phyloP scores from a whole-genome alignment of 306 rosid genomes.

The Ceratonia siliqua region DNA sequence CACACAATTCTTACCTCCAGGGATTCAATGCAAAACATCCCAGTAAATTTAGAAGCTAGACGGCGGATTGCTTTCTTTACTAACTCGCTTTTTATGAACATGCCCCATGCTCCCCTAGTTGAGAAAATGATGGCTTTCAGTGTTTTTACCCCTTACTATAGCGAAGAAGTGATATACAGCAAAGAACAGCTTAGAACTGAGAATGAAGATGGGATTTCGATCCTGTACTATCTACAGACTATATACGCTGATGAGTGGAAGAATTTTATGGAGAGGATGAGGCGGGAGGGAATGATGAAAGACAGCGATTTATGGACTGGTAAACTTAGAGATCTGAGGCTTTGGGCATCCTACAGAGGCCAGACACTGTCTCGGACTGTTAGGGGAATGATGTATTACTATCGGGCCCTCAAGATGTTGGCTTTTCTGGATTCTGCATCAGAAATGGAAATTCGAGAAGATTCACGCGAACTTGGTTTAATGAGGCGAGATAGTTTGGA shows the following conservation, averaged over 20 bases:
- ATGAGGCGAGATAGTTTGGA: conserved; percentile 59
- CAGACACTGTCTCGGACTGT: conserved; percentile 92
- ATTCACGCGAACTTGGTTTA: conserved; percentile 77
- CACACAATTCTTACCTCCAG: conserved; percentile 85
- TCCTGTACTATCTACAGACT: conserved; percentile 80
- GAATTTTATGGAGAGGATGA: conserved; percentile 92
- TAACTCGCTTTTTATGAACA: conserved; percentile 91
- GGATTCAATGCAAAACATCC: conserved; percentile 88
- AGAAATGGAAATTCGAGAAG: conserved; percentile 91
- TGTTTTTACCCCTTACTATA: conserved; percentile 90
- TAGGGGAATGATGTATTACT: conserved; percentile 97
- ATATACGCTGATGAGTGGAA: conserved; percentile 92
- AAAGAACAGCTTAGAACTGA: conserved; percentile 84
- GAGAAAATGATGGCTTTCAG: conserved; percentile 99
- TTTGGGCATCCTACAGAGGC: conserved; percentile 96
- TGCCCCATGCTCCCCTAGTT: conserved; percentile 97
- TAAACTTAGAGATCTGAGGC: conserved; percentile 83
- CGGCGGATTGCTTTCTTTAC: conserved; percentile 93
- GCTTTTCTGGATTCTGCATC: conserved; percentile 95
- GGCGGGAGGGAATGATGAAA: conserved; percentile 70
- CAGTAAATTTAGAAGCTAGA: conserved; percentile 93
- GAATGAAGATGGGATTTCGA: conserved; percentile 93
- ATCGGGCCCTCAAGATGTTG: conserved; percentile 92
- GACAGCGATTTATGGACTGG: conserved; percentile 81
- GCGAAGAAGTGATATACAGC: conserved; percentile 73